A percentile compares a stretch with the other conserved stretches of the same genome.
Conservation (phyloP, 768 basidiomycete species). For the Suillus spraguei region DNA sequence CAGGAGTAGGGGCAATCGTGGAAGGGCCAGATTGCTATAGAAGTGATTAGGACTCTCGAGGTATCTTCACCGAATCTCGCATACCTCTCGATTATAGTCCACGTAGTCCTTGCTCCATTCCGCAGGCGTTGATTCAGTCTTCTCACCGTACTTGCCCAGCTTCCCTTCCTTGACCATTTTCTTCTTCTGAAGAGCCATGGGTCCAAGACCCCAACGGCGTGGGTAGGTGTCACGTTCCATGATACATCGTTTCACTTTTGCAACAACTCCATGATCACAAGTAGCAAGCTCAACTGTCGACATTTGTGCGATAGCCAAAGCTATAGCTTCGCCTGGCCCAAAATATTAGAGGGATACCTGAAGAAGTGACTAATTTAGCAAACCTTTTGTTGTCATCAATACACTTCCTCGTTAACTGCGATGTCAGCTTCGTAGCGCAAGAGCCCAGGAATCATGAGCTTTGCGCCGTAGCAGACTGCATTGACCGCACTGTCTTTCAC, state of each 20-base stretch:
- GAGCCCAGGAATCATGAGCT: conserved; percentile 99
- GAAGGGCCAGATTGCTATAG: conserved; percentile 44
- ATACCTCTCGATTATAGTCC: conserved; percentile 81
- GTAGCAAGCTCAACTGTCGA: conserved; percentile 97
- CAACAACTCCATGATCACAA: conserved; percentile 98
- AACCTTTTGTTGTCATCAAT: conserved; percentile 98
- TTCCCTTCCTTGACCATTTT: conserved; percentile 98
- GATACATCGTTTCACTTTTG: conserved; percentile 98
- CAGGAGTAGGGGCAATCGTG: conserved; percentile 24
- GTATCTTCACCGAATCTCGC: conserved; percentile 22
- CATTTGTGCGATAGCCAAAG: conserved; percentile 96
- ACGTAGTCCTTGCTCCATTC: conserved; percentile 94
- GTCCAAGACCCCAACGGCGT: conserved; percentile 98
- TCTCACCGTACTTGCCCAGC: conserved; percentile 93
- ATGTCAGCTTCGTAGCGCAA: conserved; percentile 97
- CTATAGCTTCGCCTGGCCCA: conserved; percentile 82
- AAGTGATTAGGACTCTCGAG: conserved; percentile 18
- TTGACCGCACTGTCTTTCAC: conserved; percentile 99
- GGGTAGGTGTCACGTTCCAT: conserved; percentile 99
- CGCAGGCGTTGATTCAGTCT: conserved; percentile 82
- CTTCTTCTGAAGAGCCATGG: conserved; percentile 95
- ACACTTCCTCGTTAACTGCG: conserved; percentile 92
- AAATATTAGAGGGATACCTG: conserved; percentile 7
- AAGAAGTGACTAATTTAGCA: conserved; percentile 2
- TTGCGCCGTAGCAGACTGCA: conserved; percentile 98